Percentiles rank a stretch among this genome's conserved stretches.
Conservation (phyloP, 2,329 filamentous ascomycete species). For the Xylaria arbuscula region DNA sequence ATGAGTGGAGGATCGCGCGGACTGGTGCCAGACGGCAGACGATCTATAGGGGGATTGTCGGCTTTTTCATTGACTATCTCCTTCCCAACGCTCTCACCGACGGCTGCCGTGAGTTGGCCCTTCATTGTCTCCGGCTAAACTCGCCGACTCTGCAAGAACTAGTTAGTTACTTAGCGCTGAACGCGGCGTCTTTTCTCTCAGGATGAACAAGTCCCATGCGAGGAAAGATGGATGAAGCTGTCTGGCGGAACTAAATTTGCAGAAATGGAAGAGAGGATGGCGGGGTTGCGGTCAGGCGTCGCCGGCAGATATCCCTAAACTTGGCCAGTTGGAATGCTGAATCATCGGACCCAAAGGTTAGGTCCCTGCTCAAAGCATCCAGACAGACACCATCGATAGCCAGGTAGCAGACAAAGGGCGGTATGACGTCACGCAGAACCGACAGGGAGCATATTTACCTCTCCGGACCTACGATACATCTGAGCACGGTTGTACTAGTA, state of each 20-base stretch:
- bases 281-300: background rate
- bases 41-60: background rate
- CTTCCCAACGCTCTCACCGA: background rate
- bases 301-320: slow-evolving; percentile 4
- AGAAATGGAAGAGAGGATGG: background rate
- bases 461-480: no score
- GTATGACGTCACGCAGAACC: slow-evolving; percentile 23
- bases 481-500: no score
- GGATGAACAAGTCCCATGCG: background rate
- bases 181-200: background rate
- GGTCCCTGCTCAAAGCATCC: background rate
- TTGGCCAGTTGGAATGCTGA: background rate
- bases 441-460: background rate
- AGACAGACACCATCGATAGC: no score
- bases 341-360: background rate
- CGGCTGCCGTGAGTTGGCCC: no score
- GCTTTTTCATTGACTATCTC: slow-evolving; percentile 3
- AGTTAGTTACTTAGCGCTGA: background rate
- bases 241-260: background rate
- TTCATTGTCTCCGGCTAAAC: slow-evolving; percentile 1
- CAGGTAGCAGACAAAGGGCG: slow-evolving; percentile 18
- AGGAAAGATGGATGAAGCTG: background rate
- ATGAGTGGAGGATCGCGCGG: slow-evolving; percentile 5
- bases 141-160: background rate
- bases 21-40: background rate